These are phyloP conservation scores for Flaveria floridana DNA, from an alignment of 140 eudicot species.

Conservation along the genomic window DNA sequence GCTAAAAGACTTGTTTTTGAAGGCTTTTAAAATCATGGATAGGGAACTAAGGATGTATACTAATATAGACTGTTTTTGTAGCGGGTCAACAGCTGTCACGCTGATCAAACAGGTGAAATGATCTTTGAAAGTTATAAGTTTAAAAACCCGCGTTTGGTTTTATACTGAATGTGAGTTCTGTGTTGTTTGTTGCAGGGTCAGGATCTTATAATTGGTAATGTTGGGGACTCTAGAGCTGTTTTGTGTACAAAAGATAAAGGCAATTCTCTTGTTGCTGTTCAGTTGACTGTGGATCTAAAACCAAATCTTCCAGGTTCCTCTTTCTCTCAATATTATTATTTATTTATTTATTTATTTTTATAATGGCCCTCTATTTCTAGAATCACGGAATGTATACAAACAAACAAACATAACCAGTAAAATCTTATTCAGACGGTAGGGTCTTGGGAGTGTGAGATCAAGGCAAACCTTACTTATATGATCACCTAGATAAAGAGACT, in stretches of 20 bases:
- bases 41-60: slow-evolving; percentile 64
- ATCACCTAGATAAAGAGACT: too few species aligned
- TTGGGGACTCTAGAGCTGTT: slow-evolving; percentile 87
- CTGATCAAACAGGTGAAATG: slow-evolving; percentile 67
- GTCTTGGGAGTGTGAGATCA: too few species aligned
- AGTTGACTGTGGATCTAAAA: slow-evolving; percentile 86
- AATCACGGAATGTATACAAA: too few species aligned
- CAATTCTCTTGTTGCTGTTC: slow-evolving; percentile 61
- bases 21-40: slow-evolving; percentile 79
- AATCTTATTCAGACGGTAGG: too few species aligned
- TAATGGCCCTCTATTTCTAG: too few species aligned
- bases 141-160: not conserved
- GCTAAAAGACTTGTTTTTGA: slow-evolving; percentile 61
- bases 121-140: not conserved
- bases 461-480: too few species aligned
- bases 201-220: slow-evolving; percentile 79
- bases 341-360: not conserved
- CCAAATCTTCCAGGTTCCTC: slow-evolving; percentile 82
- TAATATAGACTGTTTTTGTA: slow-evolving; percentile 77
- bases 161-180: slow-evolving; percentile 5
- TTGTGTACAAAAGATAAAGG: slow-evolving; percentile 61
- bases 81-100: slow-evolving; percentile 89
- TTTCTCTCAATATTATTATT: not conserved
- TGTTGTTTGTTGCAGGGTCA: slow-evolving; percentile 52
- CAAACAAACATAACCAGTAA: too few species aligned